Percentiles rank a stretch among this genome's conserved stretches.
Evolutionary conservation across 768 basidiomycete species (phyloP).

Genomic region (Tricholoma matsutake): DNA sequence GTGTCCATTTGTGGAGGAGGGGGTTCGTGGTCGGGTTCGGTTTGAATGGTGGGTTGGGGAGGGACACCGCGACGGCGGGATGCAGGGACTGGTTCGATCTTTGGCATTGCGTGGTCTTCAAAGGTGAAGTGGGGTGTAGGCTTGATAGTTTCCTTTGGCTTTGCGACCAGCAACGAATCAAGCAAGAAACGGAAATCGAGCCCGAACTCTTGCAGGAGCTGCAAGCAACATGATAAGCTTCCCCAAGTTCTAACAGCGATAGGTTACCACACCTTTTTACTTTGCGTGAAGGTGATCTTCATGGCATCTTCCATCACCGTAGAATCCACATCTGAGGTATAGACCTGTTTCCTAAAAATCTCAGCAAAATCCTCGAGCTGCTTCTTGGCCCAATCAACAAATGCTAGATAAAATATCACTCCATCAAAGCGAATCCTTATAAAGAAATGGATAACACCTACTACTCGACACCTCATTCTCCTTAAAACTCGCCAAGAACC

Average conservation of each 20-base stretch:
- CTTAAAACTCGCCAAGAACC: slow-evolving; percentile 94
- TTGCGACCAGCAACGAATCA: slow-evolving; percentile 60
- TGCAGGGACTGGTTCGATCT: slow-evolving; percentile 20
- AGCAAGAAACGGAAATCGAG: slow-evolving; percentile 93
- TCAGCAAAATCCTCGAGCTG: slow-evolving; percentile 81
- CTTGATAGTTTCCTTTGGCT: slow-evolving; percentile 38
- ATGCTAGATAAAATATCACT: slow-evolving; percentile 49
- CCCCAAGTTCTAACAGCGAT: not conserved
- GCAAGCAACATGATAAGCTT: not conserved
- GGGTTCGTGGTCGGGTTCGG: not conserved
- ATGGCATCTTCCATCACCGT: slow-evolving; percentile 75
- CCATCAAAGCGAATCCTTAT: not conserved
- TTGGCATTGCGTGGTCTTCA: slow-evolving; percentile 26
- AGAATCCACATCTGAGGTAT: slow-evolving; percentile 72
- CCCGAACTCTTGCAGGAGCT: slow-evolving; percentile 91
- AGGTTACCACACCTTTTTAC: slow-evolving; percentile 64
- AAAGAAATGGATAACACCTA: slow-evolving; percentile 37
- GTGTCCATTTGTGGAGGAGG: slow-evolving; percentile 9
- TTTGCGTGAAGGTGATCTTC: slow-evolving; percentile 74
- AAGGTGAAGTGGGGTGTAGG: slow-evolving; percentile 29
- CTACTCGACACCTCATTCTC: slow-evolving; percentile 94
- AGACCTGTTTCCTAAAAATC: slow-evolving; percentile 89
- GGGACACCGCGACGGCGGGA: slow-evolving; percentile 13
- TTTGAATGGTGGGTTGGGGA: slow-evolving; percentile 2
- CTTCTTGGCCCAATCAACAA: slow-evolving; percentile 90